Percentiles rank a stretch among this genome's conserved stretches.
Conservation (phyloP, 1,284 basidiomycete genomes). For the Uromyces viciae-fabae region DNA sequence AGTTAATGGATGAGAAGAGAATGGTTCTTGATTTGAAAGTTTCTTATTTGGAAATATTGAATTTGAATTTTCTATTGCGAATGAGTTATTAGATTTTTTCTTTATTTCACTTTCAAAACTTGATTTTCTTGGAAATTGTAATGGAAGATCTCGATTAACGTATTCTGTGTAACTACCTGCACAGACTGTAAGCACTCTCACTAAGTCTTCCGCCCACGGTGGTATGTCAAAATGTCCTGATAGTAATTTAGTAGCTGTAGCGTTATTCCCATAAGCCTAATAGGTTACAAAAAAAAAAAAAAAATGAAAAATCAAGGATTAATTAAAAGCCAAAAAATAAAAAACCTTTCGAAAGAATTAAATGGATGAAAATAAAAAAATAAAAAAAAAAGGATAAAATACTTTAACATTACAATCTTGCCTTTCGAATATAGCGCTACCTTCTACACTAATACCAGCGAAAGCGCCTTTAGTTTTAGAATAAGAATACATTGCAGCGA, state of each 20-base stretch:
- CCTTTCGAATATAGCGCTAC: constrained; percentile 87
- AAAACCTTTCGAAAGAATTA: not conserved
- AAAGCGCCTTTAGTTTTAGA: constrained; percentile 82
- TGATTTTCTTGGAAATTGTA: constrained; percentile 8
- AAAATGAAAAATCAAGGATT: constrained; percentile 62
- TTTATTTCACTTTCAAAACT: not conserved
- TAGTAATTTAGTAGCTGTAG: constrained; percentile 73
- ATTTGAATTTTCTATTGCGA: not conserved
- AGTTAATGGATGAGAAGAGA: not conserved
- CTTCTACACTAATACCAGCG: constrained; percentile 72
- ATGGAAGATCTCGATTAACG: not conserved
- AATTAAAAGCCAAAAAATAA: not conserved
- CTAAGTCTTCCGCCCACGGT: constrained; percentile 69
- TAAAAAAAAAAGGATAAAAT: constrained; percentile 35
- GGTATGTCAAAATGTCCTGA: constrained; percentile 71
- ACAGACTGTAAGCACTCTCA: constrained; percentile 62
- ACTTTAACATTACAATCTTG: constrained; percentile 64
- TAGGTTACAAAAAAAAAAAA: constrained; percentile 56
- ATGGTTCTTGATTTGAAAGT: not conserved
- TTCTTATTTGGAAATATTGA: not conserved
- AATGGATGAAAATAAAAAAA: not conserved
- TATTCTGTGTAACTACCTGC: constrained; percentile 37
- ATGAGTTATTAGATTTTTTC: not conserved
- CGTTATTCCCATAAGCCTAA: constrained; percentile 64
- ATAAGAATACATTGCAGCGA: constrained; percentile 96